Evolutionary conservation across 345 rosid species (phyloP), one percentile per base, ranked within the genome.

Genomic region (Draba incana): DNA sequence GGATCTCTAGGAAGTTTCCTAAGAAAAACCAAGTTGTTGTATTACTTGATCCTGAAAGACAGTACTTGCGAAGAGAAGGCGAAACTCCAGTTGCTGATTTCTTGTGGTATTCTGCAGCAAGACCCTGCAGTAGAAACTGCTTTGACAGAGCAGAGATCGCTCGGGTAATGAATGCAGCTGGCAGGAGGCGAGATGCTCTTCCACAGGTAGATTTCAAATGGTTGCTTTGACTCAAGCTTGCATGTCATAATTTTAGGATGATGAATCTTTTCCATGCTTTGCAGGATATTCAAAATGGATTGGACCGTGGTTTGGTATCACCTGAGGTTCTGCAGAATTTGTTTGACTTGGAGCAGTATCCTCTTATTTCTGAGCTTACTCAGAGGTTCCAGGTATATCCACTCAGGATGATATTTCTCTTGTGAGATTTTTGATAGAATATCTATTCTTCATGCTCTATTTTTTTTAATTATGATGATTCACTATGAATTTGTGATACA

Each of bases 141-240:
- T 90, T 85, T 78, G 98, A 93, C 80, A 87, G 97, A 67, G 98
- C 96, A 79, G 98, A 93, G 80, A 93, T 93, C 57, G 96, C 97
- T 78, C 81, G 97, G 68, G 97, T 90, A 23, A 93, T 93, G 98
- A 93, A 87, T 87, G 98, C 97, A 10, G 98, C 94, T 50, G 97
- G 98, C 35, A 87, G 94, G 77, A 86, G 75, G 71, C 84, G 92
- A 72, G 96, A 90, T 75, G 94, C 91, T 44, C 82, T 88, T 67
- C 98, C 98, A 11, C 90, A 87, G 93, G 97, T 93, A 66, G 27
- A 70, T 68, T 50, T 15, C 72, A 66, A 68, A 41, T 51, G 16
- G 38, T 33, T 37, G 31, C 67, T 68, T 24, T 24, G 10, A 45
- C 39, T 62, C 2, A 5, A 51, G 37, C 62, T 62, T 53, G 28